phyloP scores from a whole-genome alignment of 139 green algal genomes.

The Dunaliella primolecta region DNA sequence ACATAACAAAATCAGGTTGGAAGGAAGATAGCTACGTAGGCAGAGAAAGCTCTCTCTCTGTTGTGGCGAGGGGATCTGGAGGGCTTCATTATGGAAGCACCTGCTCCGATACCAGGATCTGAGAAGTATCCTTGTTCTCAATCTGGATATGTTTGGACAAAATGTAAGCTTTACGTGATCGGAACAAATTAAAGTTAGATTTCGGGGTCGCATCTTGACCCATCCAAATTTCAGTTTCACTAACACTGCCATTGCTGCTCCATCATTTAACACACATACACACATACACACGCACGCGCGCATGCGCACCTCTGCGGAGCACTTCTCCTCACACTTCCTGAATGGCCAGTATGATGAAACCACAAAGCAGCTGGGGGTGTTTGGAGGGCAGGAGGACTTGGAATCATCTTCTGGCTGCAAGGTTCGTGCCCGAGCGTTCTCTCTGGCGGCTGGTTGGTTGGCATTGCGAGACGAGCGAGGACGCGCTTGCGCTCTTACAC shows the following conservation, averaged over 20 bases:
- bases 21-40: background rate
- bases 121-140: too few relatives aligned
- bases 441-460: too few relatives aligned
- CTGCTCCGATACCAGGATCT: background rate
- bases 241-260: too few relatives aligned
- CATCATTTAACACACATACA: background rate
- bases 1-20: background rate
- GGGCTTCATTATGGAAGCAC: background rate
- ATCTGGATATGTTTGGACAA: background rate
- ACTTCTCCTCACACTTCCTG: background rate
- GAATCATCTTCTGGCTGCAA: too few relatives aligned
- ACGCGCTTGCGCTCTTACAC: too few relatives aligned
- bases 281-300: background rate
- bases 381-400: background rate
- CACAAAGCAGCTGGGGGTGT: background rate
- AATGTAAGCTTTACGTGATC: too few relatives aligned
- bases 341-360: background rate
- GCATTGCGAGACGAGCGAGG: too few relatives aligned
- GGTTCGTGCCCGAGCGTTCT: too few relatives aligned
- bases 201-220: too few relatives aligned
- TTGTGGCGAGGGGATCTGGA: too few relatives aligned
- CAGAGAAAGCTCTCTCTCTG: background rate
- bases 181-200: too few relatives aligned
- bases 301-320: background rate
- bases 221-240: too few relatives aligned